phyloP scores from a whole-genome alignment of 176 grass and related monocot species.

The Chrysopogon serrulatus region DNA sequence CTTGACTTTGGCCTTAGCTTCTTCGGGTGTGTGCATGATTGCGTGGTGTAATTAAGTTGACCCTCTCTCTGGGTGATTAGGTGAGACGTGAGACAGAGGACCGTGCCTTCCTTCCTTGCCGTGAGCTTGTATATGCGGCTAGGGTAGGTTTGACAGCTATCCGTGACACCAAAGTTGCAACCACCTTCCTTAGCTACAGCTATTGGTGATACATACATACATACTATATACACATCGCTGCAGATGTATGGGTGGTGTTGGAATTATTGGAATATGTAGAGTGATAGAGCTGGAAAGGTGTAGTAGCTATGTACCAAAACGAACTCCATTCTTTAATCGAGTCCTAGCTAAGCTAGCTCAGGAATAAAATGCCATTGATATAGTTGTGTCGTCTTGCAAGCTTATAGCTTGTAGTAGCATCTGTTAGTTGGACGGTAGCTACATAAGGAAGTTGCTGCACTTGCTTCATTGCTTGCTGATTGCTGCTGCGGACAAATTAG shows the following conservation, averaged over 20 bases:
- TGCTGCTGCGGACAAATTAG: background rate
- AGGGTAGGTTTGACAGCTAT: constrained; percentile 38
- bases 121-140: background rate
- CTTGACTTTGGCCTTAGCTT: background rate
- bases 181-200: background rate
- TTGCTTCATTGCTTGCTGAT: too few species aligned
- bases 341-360: background rate
- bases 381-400: background rate
- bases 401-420: background rate
- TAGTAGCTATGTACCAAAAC: background rate
- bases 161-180: constrained; percentile 28
- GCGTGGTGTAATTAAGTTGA: constrained; percentile 4
- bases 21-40: background rate
- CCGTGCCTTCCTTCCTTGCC: background rate
- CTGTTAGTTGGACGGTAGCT: background rate
- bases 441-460: background rate
- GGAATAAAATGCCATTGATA: background rate
- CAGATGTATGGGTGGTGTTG: background rate
- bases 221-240: background rate
- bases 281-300: background rate
- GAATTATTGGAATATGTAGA: background rate
- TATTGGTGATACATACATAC: background rate
- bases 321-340: background rate
- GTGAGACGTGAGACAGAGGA: background rate
- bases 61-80: background rate